Evolutionary conservation across 2,329 filamentous ascomycete species (phyloP).

Genomic region (Apiospora koreana): DNA sequence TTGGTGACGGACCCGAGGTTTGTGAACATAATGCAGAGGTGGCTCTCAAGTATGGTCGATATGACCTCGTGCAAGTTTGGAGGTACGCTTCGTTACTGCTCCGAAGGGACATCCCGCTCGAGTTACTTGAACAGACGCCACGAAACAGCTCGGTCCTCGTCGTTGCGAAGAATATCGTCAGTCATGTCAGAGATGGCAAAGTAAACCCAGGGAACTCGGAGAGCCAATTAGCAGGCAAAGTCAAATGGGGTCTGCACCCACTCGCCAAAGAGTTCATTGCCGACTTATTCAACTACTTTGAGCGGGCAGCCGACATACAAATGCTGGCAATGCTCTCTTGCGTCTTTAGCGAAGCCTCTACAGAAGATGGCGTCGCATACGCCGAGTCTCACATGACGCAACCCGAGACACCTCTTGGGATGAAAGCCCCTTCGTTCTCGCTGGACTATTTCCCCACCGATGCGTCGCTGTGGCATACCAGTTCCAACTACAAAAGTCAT

Average conservation of each 20-base stretch:
- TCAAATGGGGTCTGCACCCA: constrained; percentile 69
- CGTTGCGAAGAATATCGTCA: constrained; percentile 64
- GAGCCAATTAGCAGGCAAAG: constrained; percentile 52
- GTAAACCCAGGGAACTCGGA: constrained; percentile 18
- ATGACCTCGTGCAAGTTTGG: constrained; percentile 82
- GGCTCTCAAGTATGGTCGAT: constrained; percentile 68
- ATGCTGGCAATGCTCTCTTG: constrained; percentile 74
- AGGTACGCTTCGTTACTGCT: constrained; percentile 76
- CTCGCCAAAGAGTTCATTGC: constrained; percentile 62
- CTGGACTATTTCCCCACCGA: constrained; percentile 67
- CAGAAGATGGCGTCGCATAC: constrained; percentile 57
- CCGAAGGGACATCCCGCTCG: constrained; percentile 72
- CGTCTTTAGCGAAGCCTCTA: constrained; percentile 63
- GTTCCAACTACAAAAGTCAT: constrained; percentile 51
- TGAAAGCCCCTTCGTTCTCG: constrained; percentile 68
- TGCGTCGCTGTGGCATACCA: constrained; percentile 48
- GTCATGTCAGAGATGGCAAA: constrained; percentile 36
- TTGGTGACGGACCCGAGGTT: constrained; percentile 78
- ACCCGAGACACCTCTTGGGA: constrained; percentile 62
- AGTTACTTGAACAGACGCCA: constrained; percentile 58
- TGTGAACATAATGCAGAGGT: constrained; percentile 83
- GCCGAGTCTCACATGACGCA: constrained; percentile 57
- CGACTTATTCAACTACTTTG: constrained; percentile 65
- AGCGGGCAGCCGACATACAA: constrained; percentile 63
- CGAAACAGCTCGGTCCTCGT: constrained; percentile 64